phyloP scores from a whole-genome alignment of 2,329 filamentous ascomycete species.

The Talaromyces pinophilus region DNA sequence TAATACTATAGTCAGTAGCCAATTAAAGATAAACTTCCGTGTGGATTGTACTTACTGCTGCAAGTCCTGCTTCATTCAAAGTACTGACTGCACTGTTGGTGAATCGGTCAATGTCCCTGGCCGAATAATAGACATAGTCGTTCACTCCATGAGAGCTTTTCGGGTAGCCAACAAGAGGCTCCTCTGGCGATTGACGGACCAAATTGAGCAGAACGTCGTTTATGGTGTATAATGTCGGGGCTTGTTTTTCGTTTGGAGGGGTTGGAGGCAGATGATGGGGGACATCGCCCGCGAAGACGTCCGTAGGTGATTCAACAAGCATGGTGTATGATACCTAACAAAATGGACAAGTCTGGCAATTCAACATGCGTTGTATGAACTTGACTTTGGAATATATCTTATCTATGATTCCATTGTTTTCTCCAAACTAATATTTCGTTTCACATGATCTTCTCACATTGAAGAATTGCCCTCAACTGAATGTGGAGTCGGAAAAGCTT shows the following conservation, averaged over 20 bases:
- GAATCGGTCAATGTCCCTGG: not conserved
- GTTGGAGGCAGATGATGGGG: not conserved
- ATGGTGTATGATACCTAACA: not conserved
- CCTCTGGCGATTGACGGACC: not conserved
- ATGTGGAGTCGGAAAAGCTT: not conserved
- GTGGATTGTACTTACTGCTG: not conserved
- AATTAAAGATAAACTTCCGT: not conserved
- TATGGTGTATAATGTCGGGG: not conserved
- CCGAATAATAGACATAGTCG: conserved; percentile 8
- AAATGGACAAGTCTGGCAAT: not conserved
- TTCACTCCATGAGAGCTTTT: not conserved
- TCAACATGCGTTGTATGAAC: not conserved
- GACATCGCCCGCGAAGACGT: not conserved
- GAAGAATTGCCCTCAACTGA: not conserved
- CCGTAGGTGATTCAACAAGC: not conserved
- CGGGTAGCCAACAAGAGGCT: conserved; percentile 1
- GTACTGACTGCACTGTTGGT: not conserved
- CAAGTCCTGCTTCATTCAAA: not conserved
- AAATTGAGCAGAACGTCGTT: not conserved
- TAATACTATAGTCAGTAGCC: not conserved
- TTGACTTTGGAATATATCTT: not conserved
- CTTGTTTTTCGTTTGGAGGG: not conserved
- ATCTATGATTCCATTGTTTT: not conserved
- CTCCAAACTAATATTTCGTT: not conserved
- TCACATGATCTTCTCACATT: not conserved